Base-by-base conservation (phyloP, 768 basidiomycete genomes). In the Dictyophora rubrovolvata region DNA sequence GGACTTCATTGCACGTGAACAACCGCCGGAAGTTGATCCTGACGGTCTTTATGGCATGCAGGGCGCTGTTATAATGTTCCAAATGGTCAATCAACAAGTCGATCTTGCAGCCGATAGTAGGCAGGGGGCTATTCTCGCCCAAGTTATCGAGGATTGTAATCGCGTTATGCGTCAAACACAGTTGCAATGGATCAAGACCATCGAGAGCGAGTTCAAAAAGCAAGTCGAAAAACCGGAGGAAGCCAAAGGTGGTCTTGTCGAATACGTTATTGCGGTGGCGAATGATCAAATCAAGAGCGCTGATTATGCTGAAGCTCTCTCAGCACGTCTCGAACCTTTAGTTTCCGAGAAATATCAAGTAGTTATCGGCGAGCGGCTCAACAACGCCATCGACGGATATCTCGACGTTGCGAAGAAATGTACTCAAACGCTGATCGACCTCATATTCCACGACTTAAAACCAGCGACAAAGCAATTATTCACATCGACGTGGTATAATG, bases 271-370 rank as follows among this genome's bases (percentile, higher is more conserved):
- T 67, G 95, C 94, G 14, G 82, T 98, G 23, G 94, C 94, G 56
- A 98, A 98, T 72, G 96, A 98, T 73, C 93, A 95, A 72, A 85
- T 98, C 73, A 94, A 94, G 71, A 89, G 86, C 11, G 96, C 95
- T 11, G 94, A 97, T 69, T 94, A 87, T 66, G 84, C 88, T 17
- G 96, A 98, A 72, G 82, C 86, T 1, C 78, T 98, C 1, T 81
- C 89, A 21, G 83, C 78, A 10, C 85, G 95, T 28, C 74, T 98
- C 22, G 95, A 98, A 72, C 84, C 88, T 1, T 81, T 97, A 52
- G 94, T 98, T 5, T 92, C 89, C 9, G 86, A 89, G 67, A 98
- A 97, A 73, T 98, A 98, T 71, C 78, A 86, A 48, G 77, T 74
- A 14, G 77, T 81, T 5, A 95, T 98, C 66, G 85, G 81, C 64